These are phyloP conservation scores for Trifolium dubium DNA, from an alignment of 306 rosid genomes.

Conservation along the genomic window DNA sequence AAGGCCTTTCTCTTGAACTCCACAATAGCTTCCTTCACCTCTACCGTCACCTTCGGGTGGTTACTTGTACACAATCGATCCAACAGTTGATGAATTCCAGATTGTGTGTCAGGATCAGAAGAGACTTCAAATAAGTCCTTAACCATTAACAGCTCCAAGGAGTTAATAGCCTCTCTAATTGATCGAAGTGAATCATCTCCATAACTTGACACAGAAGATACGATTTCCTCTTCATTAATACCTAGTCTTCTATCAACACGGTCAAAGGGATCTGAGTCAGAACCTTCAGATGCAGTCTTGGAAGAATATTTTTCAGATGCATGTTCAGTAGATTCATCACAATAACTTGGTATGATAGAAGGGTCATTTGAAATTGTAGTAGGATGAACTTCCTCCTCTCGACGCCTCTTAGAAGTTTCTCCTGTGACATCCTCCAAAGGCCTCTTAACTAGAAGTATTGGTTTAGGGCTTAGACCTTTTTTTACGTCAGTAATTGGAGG, in stretches of 20 bases:
- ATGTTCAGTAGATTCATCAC: no score
- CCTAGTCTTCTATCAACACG: neutral
- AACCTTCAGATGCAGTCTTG: neutral
- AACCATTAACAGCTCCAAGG: slow-evolving; percentile 1
- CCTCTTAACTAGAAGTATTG: no score
- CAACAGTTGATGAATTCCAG: neutral
- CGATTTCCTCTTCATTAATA: neutral
- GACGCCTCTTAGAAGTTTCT: neutral
- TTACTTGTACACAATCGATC: neutral
- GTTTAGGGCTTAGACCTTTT: neutral
- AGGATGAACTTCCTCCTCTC: neutral
- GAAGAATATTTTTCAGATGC: neutral
- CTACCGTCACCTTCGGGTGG: neutral
- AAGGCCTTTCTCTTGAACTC: slow-evolving; percentile 16
- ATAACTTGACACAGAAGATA: neutral
- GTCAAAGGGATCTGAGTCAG: slow-evolving; percentile 26
- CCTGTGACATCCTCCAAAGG: no score
- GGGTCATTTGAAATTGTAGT: no score
- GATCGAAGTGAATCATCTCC: neutral
- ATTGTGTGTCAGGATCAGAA: neutral
- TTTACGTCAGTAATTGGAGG: neutral
- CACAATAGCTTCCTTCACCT: neutral
- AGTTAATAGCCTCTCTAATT: neutral
- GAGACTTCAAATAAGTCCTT: slow-evolving; percentile 32
- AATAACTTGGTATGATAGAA: neutral